A percentile compares a stretch with the other conserved stretches of the same genome.
These are phyloP conservation scores for Ogataea polymorpha DNA, from an alignment of 805 yeast genomes.

Conservation along the genomic window DNA sequence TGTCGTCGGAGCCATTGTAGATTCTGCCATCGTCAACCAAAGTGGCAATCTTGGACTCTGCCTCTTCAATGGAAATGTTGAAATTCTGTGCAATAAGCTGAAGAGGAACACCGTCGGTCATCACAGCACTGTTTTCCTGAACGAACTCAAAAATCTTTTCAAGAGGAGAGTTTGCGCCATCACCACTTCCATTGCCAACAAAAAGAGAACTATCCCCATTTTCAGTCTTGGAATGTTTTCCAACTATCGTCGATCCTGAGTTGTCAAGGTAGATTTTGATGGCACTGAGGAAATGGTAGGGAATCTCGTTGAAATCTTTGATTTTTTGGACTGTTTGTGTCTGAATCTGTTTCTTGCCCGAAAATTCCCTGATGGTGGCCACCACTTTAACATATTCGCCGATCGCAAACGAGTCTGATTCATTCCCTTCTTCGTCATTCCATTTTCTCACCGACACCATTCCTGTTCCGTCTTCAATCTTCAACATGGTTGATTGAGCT, in stretches of 20 bases:
- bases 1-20: constrained; percentile 68
- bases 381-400: constrained; percentile 61
- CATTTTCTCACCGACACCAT: constrained; percentile 62
- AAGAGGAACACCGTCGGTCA: constrained; percentile 77
- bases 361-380: constrained; percentile 57
- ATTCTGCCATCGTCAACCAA: constrained; percentile 67
- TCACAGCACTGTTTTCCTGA: constrained; percentile 47
- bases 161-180: constrained; percentile 26
- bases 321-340: constrained; percentile 57
- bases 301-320: constrained; percentile 62
- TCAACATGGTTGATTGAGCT: constrained; percentile 52
- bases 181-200: constrained; percentile 39
- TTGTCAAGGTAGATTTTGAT: constrained; percentile 50
- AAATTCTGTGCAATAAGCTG: constrained; percentile 57
- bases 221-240: constrained; percentile 35
- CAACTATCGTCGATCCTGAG: constrained; percentile 14
- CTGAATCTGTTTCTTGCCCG: constrained; percentile 61
- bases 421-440: constrained; percentile 42
- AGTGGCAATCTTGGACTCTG: constrained; percentile 45
- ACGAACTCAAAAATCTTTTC: constrained; percentile 49
- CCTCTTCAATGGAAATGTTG: constrained; percentile 47
- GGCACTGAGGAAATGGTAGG: constrained; percentile 66
- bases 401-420: constrained; percentile 31
- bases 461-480: constrained; percentile 81
- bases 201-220: constrained; percentile 35